Base-by-base conservation (phyloP, 2,329 filamentous ascomycete species). In the Ceratocystis huliohia region DNA sequence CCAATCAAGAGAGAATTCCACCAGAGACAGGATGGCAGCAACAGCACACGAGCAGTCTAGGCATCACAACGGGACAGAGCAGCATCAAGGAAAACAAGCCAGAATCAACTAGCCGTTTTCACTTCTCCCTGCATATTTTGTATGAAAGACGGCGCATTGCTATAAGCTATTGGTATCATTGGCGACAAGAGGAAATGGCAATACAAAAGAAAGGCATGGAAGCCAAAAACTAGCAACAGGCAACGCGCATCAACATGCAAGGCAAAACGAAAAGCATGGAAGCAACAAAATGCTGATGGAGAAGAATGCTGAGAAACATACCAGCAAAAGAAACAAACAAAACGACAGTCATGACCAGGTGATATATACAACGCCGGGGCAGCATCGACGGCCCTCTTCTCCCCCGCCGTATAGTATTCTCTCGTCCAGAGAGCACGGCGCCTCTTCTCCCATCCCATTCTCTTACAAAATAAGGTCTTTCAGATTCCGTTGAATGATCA, bases 401-500 rank as follows among this genome's bases (percentile, higher is more conserved):
- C 46, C n/a, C 46, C 46, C 46, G 46, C n/a, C 46, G 5, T 10
- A 22, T 2, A 20, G 20, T 20, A n/a, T 22, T 48, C 20, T 22
- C 50, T 25, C 25, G 8, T 25, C 50, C 20, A 20, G 8, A 10
- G 10, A 57, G 25, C 13, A 30, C 28, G 15, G 8, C 25, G 13
- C 25, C 53, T 30, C 25, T 22, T 30, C 28, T 33, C 53, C 10
- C 6, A 25, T 33, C 17, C 22, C 25, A 2, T 57, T 20, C 10
- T 2, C 28, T 57, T 77, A 89, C 76, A 89, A 78, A 73, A 92
- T 89, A 72, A 91, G 79, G 76, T 88, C 87, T 77, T 90, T 89
- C 66, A 92, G 80, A 74, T 91, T 91, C 74, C 87, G 87, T 76
- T 91, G 88, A 72, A 91, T 90, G 72, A 91, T 89, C 86, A 91